Base-by-base conservation (phyloP, 306 rosid species). In the Parietaria judaica region DNA sequence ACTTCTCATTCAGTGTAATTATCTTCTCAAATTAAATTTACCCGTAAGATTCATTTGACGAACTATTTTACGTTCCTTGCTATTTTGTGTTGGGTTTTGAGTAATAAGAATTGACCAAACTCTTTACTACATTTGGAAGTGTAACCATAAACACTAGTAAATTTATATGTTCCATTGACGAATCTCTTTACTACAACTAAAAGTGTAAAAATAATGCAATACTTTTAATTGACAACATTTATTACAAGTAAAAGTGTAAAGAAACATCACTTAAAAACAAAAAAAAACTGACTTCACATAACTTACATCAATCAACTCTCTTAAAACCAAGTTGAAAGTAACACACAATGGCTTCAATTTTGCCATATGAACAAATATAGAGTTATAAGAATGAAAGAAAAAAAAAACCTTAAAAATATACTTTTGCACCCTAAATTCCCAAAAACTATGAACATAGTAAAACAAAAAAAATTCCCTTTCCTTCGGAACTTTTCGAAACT, bases 371-470 rank as follows among this genome's bases (percentile, higher is more conserved):
- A 64, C 66, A 46, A 52, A 34, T 23, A 23, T 23, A 23, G 2
- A 23, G 31, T 66, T 63, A 50, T 65, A 9, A 67, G 44, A 58
- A 23, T 56, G 36, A 59, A 35, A 51, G 43, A 55, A 51, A 17
- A 10, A 73, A 76, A 59, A 67, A 78, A 72, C 67, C 80, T 36
- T 70, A 81, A 49, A 56, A 74, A 50, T 64, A 76, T 47, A 81
- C 79, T 74, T 54, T 73, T 57, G 12, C 36, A 36, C 15, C 45
- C 48, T 63, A 15, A 58, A 23, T 35, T 12, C 5, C 4, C 14
- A 8, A 48, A 39, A 64, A 58, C 60, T 23, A 11, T 60, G 15
- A 2, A 1, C 9, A 7, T 76, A 69, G 47, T 63, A 67, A 71
- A 46, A 66, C 34, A 36, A 45, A 12, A 57, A 57, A 23, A 0